Evolutionary conservation across 164 flowering plant genomes (phyloP).

Genomic region (Vitis rotundifolia): DNA sequence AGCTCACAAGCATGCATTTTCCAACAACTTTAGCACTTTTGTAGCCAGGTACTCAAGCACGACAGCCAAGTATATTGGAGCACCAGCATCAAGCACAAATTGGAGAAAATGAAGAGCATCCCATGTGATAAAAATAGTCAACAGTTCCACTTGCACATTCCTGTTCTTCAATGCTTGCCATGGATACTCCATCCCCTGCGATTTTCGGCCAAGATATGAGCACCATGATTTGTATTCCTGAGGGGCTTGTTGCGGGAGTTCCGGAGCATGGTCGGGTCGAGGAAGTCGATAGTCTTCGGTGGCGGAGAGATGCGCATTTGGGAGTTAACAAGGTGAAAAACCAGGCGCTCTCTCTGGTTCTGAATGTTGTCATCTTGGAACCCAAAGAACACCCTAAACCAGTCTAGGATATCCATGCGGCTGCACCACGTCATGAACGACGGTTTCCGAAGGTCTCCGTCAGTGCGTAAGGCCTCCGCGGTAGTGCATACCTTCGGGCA

Average conservation of each 20-base stretch:
- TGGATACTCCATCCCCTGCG: slow-evolving; percentile 41
- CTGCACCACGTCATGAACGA: slow-evolving; percentile 49
- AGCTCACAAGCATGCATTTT: no score
- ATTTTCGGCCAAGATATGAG: slow-evolving; percentile 58
- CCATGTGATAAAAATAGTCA: slow-evolving; percentile 72
- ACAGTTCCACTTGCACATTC: slow-evolving; percentile 69
- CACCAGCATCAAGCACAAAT: no score
- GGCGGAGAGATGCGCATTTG: no score
- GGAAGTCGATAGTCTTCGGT: no score
- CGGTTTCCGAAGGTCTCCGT: no score
- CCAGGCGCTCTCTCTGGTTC: slow-evolving; percentile 81
- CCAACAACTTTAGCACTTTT: no score
- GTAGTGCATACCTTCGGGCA: slow-evolving; percentile 88
- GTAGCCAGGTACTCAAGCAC: no score
- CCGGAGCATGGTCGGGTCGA: no score
- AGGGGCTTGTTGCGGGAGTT: slow-evolving; percentile 61
- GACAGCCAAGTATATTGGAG: no score
- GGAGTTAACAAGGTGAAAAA: no score
- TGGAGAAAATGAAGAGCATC: no score
- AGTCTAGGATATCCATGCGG: slow-evolving; percentile 75
- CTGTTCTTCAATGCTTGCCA: slow-evolving; percentile 62
- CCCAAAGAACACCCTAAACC: slow-evolving; percentile 83
- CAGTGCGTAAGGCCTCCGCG: slow-evolving; percentile 63
- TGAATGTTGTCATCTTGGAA: slow-evolving; percentile 80
- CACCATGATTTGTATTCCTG: slow-evolving; percentile 52